phyloP scores from a whole-genome alignment of 345 rosid genomes.

The Pistacia vera region DNA sequence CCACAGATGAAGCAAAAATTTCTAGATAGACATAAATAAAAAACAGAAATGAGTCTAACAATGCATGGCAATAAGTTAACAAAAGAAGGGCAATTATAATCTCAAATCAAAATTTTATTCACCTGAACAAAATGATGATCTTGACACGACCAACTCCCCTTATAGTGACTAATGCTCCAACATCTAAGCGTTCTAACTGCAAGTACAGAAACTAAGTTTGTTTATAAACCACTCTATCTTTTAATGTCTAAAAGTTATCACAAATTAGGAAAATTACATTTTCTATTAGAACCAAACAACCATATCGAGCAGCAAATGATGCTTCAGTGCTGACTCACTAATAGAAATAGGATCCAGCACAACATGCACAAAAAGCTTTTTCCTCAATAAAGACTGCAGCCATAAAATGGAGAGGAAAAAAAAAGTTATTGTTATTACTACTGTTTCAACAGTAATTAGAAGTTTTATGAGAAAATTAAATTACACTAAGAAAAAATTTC shows the following conservation, averaged over 20 bases:
- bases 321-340: conserved; percentile 58
- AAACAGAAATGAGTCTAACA: background rate
- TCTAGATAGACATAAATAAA: background rate
- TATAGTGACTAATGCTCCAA: conserved; percentile 73
- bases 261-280: conserved; percentile 51
- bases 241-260: background rate
- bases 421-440: background rate
- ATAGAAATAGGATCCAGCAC: conserved; percentile 71
- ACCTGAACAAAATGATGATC: conserved; percentile 55
- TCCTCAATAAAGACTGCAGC: conserved; percentile 57
- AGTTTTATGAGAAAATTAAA: background rate
- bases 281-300: conserved; percentile 72
- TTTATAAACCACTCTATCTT: conserved; percentile 1
- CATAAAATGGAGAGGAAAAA: conserved; percentile 2
- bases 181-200: conserved; percentile 70
- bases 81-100: background rate
- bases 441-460: background rate
- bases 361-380: conserved; percentile 75
- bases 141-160: conserved; percentile 75
- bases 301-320: conserved; percentile 79
- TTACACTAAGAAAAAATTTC: background rate
- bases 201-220: conserved; percentile 21
- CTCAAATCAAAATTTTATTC: conserved; percentile 14
- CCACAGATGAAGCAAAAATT: background rate
- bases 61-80: background rate